Evolutionary conservation across 2,329 filamentous ascomycete species (phyloP), one percentile per base, ranked within the genome.

Genomic region (Calonectria naviculata): DNA sequence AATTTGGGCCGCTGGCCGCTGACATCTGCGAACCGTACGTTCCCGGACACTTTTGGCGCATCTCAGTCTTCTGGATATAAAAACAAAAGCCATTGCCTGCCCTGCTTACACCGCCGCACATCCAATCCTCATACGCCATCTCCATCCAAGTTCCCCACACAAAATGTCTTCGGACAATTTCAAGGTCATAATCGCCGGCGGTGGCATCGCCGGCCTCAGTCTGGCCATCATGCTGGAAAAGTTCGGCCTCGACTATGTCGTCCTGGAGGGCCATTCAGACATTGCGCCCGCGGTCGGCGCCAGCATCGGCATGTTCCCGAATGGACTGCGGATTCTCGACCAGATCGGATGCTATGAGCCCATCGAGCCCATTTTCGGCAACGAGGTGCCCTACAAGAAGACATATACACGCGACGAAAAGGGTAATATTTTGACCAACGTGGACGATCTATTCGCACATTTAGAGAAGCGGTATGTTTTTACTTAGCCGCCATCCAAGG

Each of bases 211-310:
- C 4, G 88, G 88, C 7, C 73, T 79, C 3, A 70, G 70, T 9
- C 26, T 79, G 41, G 76, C 78, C 24, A 58, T 73, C 54, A 83
- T 84, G 69, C 82, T 90, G 2, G 83, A 89, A 67, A 78, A 76
- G 41, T 79, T 83, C 26, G 78, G 76, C 29, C 84, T 90, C 64
- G 83, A 88, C 72, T 89, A 85, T 74, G 70, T 88, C 4, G 70
- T 90, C 0, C 81, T 90, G 0, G 88, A 90, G 31, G 52, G 52
- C 12, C 52, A 58, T 21, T 38, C 34, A 9, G 52, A 58, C 13
- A 58, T 58, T 38, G 52, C 52, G 6, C 52, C 52, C 13, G 12
- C 52, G 7, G 52, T 58, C 6, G 52, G 52, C 15, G 52, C 52
- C 21, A 58, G 52, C 21, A 58, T 58, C 3, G 52, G 52, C 52